Base-by-base conservation (phyloP, 345 rosid species). In the Populus deltoides region DNA sequence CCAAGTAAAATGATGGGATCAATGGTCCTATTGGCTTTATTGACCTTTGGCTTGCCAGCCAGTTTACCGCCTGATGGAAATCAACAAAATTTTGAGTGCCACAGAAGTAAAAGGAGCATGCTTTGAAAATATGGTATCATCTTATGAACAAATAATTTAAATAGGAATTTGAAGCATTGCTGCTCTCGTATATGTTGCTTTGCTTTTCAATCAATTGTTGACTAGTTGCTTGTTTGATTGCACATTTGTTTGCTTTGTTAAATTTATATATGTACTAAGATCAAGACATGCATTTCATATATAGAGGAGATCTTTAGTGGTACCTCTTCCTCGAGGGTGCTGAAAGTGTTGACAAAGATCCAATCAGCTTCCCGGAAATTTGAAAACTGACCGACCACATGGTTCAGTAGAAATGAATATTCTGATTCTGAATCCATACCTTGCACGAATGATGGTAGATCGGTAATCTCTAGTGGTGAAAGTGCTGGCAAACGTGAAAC, bases 1-100 rank as follows among this genome's bases (percentile, higher is more conserved):
- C 94, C 53, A 92, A 43, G 83, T 84, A 87, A 66, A 75, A 36
- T 5, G 97, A 92, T 36, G 93, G 91, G 72, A 90, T 82, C 18
- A 91, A 90, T 25, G 94, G 93, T 7, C 93, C 94, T 5, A 89
- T 80, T 24, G 91, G 13, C 36, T n/a, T 61, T 18, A 74, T 41
- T 7, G 53, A 22, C 11, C 11, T 49, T 39, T 69, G 72, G 13
- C 51, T 69, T 5, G 53, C 82, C 49, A 86, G 29, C 67, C 72
- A 47, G 51, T 47, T 47, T 47, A 47, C 17, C 18, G 17, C 51
- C 51, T 47, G 51, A 47, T 47, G 1, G 18, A 47, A 15, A 13
- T 13, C 5, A 12, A 13, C 51, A 47, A 47, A 47, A 47, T 13
- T 47, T 47, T 47, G 18, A 47, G 51, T 1, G 18, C 51, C 18